These are phyloP conservation scores for Didymella segeticola DNA, from an alignment of 2,329 filamentous ascomycete genomes.

Conservation along the genomic window DNA sequence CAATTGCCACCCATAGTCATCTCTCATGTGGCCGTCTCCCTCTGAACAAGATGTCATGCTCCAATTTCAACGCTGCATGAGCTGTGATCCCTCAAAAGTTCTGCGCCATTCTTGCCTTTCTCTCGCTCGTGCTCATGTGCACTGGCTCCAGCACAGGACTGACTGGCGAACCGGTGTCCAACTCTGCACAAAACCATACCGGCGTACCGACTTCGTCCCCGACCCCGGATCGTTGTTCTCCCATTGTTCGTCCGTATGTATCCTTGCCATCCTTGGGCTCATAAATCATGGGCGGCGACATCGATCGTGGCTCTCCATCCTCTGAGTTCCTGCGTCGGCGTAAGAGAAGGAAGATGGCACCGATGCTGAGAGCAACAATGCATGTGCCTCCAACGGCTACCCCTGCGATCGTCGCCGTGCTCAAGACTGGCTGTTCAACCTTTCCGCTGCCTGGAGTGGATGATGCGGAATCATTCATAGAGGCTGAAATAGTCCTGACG, in stretches of 20 bases:
- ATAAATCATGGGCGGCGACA: neutral
- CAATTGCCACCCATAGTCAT: too few relatives aligned
- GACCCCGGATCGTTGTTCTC: neutral
- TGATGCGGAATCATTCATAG: too few relatives aligned
- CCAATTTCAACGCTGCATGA: neutral
- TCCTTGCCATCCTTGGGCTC: neutral
- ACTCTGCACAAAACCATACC: neutral
- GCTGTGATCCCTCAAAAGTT: neutral
- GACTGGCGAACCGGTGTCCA: conserved; percentile 2
- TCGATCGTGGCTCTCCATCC: neutral
- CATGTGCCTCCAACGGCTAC: conserved; percentile 23
- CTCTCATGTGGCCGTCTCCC: too few relatives aligned
- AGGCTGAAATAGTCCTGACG: too few relatives aligned
- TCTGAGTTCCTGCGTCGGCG: conserved; percentile 11
- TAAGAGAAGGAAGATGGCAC: conserved; percentile 18
- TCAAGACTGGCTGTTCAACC: neutral
- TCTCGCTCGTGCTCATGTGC: neutral
- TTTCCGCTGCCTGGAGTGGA: too few relatives aligned
- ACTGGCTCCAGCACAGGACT: neutral
- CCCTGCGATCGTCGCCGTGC: conserved; percentile 24
- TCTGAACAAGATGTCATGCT: neutral
- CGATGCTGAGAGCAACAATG: conserved; percentile 15
- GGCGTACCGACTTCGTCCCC: neutral
- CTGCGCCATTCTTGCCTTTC: conserved; percentile 1
- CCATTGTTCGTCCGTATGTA: too few relatives aligned